Base-by-base conservation (phyloP, 345 rosid species). In the Microthlaspi erraticum region DNA sequence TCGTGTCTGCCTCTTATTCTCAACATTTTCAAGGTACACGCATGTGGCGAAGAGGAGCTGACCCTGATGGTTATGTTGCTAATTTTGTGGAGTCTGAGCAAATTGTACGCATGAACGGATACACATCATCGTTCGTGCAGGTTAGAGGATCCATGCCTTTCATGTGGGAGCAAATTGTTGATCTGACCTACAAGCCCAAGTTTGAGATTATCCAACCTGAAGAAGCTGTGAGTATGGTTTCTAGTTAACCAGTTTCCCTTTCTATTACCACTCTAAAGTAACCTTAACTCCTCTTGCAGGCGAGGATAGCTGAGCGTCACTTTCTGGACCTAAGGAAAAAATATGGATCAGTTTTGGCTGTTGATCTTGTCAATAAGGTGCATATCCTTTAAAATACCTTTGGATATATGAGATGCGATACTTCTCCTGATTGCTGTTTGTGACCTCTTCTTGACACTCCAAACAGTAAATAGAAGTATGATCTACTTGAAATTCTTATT, bases 11-110 rank as follows among this genome's bases (percentile, higher is more conserved):
- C 42, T 29, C 59, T 70, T 70, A 58, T 42, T 11, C 5, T 67
- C 34, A 9, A 63, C 57, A 59, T 50, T 68, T 74, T 38, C 42
- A 81, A 94, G 98, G 99, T 69, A 94, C 99, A 38, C 96, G 96
- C 36, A 81, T 94, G 96, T 94, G 98, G 99, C 87, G 96, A 86
- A 80, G 98, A 84, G 99, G 99, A 80, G 96, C 98, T 77, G 99
- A 94, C 80, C 59, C 90, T 70, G 99, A 94, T 81, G 99, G 99
- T 3, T 94, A 91, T 81, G 99, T 88, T 66, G 96, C 99, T 66
- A 94, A 94, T 75, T 91, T 94, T 70, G 99, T 94, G 82, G 98
- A 94, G 81, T 80, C 80, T 60, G 98, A 94, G 81, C 99, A 91
- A 82, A 85, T 89, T 78, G 69, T 89, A 58, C 99, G 84, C 78